A percentile compares a stretch with the other conserved stretches of the same genome.
phyloP scores from a whole-genome alignment of 495 filamentous ascomycete species.

The Penicillium macrosclerotiorum region DNA sequence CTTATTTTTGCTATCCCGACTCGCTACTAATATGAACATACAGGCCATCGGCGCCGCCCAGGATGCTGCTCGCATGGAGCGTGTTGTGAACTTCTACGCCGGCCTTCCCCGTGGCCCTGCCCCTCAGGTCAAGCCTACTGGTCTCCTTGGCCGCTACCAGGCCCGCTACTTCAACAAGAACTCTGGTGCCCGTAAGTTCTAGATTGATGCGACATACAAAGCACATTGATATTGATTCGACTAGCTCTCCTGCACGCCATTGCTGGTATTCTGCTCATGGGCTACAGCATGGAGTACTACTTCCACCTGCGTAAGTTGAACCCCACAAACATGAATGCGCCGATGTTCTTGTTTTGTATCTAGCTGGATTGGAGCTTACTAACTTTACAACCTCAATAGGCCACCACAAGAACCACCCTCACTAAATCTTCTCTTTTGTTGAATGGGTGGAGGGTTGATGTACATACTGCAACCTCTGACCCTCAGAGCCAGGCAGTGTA shows the following conservation, averaged over 20 bases:
- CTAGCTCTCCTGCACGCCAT: conserved; percentile 87
- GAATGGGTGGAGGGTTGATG: conserved; percentile 34
- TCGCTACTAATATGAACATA: conserved; percentile 23
- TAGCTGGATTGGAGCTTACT: conserved; percentile 5
- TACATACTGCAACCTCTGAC: conserved; percentile 38
- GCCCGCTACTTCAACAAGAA: conserved; percentile 92
- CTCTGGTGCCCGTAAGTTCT: conserved; percentile 76
- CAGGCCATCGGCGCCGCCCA: conserved; percentile 89
- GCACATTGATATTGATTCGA: conserved; percentile 15
- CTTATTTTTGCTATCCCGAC: neutral
- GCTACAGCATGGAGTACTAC: conserved; percentile 98
- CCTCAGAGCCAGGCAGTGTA: conserved; percentile 30
- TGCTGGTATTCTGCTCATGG: conserved; percentile 66
- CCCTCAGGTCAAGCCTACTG: conserved; percentile 73
- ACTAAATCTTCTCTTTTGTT: conserved; percentile 56
- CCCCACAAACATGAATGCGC: neutral
- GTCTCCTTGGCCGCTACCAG: conserved; percentile 84
- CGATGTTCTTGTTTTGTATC: neutral
- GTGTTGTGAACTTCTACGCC: conserved; percentile 97
- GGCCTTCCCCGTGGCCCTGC: conserved; percentile 89
- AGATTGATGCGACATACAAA: neutral
- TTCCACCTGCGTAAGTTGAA: conserved; percentile 90
- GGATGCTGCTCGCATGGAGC: conserved; percentile 93
- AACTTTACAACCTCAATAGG: conserved; percentile 54
- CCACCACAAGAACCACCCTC: conserved; percentile 99